phyloP scores from a whole-genome alignment of 441 rosid species.

The Corymbia citriodora region DNA sequence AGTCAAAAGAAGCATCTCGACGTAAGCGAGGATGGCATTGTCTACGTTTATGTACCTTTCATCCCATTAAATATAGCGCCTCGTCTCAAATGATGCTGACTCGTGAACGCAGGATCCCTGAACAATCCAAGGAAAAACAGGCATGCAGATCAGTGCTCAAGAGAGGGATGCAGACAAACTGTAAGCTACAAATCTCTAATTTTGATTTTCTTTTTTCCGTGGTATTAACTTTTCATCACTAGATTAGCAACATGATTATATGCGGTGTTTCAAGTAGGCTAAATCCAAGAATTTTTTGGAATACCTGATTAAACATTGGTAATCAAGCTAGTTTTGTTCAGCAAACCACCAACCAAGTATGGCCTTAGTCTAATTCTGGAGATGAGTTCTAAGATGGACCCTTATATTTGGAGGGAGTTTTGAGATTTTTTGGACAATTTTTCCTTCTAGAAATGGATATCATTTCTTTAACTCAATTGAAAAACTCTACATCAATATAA shows the following conservation, averaged over 20 bases:
- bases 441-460: too few species aligned
- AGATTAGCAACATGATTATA: background rate
- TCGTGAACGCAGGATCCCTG: background rate
- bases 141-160: background rate
- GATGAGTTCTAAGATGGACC: background rate
- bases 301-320: background rate
- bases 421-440: too few species aligned
- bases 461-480: too few species aligned
- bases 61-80: background rate
- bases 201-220: too few species aligned
- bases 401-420: fast-evolving
- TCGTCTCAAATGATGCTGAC: background rate
- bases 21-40: background rate
- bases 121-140: background rate
- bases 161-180: background rate
- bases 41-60: background rate
- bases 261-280: background rate
- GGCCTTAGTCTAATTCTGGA: background rate
- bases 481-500: too few species aligned
- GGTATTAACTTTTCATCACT: background rate
- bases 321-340: background rate
- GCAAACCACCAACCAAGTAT: background rate
- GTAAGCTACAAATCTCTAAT: background rate
- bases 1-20: background rate
- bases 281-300: background rate